Evolutionary conservation across 2,329 filamentous ascomycete genomes (phyloP).

Genomic region (Furcasterigmium furcatum): DNA sequence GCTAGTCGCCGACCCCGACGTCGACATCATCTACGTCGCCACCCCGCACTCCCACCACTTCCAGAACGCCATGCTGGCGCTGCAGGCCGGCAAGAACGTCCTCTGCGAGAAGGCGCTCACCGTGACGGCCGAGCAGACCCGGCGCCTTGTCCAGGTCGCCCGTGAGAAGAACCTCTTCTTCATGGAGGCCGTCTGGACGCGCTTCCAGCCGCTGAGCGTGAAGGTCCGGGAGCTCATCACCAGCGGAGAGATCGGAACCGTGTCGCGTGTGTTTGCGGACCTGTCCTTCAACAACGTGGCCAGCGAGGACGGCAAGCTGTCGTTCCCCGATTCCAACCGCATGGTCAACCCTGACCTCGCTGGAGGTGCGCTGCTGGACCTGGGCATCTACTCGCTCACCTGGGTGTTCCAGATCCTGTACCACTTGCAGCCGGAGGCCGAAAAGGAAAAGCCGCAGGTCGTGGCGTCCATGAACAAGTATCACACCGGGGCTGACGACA

Average conservation of each 20-base stretch:
- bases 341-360: constrained; percentile 83
- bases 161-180: constrained; percentile 70
- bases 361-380: constrained; percentile 77
- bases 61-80: constrained; percentile 81
- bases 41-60: constrained; percentile 93
- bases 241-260: constrained; percentile 53
- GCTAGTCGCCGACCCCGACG: constrained; percentile 71
- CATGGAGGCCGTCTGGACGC: constrained; percentile 89
- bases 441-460: constrained; percentile 65
- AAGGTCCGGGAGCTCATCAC: constrained; percentile 65
- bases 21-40: constrained; percentile 86
- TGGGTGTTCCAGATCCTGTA: constrained; percentile 92
- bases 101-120: constrained; percentile 91
- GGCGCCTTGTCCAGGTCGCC: constrained; percentile 69
- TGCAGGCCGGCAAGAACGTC: constrained; percentile 82
- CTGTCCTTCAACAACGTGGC: constrained; percentile 58
- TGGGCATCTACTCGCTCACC: constrained; percentile 85
- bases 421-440: constrained; percentile 66
- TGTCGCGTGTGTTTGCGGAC: constrained; percentile 58
- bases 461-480: constrained; percentile 70
- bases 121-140: constrained; percentile 74
- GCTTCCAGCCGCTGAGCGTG: constrained; percentile 82
- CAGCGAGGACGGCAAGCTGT: constrained; percentile 56
- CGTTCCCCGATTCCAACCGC: constrained; percentile 60
- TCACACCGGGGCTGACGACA: constrained; percentile 72